Percentiles rank a stretch among this genome's conserved stretches.
phyloP scores from a whole-genome alignment of 495 filamentous ascomycete genomes.

The Penicillium pulvis region DNA sequence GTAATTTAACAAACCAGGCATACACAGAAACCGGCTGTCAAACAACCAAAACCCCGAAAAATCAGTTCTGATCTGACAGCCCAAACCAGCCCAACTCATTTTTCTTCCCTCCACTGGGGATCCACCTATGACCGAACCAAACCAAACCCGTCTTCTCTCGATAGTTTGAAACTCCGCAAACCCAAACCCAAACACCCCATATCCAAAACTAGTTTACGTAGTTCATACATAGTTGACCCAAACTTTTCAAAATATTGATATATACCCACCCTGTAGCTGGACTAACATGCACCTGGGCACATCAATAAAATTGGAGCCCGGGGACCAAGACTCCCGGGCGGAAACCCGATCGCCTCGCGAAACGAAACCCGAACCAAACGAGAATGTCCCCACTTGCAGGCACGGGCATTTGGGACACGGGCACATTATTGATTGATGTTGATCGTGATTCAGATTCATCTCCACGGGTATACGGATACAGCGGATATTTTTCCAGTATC shows the following conservation, averaged over 20 bases:
- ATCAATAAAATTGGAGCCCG: not conserved
- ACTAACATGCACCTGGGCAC: no score
- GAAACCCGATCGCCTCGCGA: slow-evolving; percentile 1
- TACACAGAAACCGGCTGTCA: not conserved
- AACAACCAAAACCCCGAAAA: not conserved
- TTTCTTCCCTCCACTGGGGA: not conserved
- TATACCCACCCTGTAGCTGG: no score
- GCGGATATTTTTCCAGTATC: no score
- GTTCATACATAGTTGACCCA: not conserved
- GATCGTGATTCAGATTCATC: slow-evolving; percentile 1
- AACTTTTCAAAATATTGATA: not conserved
- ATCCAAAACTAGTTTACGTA: not conserved
- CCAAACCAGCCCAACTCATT: not conserved
- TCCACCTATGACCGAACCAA: not conserved
- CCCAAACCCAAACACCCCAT: not conserved
- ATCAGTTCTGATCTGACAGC: not conserved
- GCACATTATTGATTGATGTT: slow-evolving; percentile 4
- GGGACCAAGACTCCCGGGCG: not conserved
- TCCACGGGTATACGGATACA: not conserved
- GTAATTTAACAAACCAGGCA: not conserved
- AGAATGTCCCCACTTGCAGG: slow-evolving; percentile 9
- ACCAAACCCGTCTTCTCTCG: not conserved
- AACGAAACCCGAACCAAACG: slow-evolving; percentile 1
- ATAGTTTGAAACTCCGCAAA: not conserved
- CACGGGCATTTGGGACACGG: slow-evolving; percentile 2